These are phyloP conservation scores for Magnolia sinica DNA, from an alignment of 164 flowering plant genomes.

Conservation along the genomic window DNA sequence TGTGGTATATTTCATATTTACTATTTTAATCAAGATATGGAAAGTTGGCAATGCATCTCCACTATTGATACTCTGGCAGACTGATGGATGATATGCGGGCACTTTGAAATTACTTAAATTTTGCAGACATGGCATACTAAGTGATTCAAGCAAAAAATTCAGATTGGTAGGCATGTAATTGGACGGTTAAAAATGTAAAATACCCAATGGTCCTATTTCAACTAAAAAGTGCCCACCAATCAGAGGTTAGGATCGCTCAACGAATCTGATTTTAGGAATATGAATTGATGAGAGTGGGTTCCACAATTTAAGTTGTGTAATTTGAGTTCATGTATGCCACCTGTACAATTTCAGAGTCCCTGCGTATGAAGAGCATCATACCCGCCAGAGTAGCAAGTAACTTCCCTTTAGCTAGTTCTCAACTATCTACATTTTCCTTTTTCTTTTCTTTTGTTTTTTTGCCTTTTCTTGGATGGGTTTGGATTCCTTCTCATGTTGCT, in stretches of 20 bases:
- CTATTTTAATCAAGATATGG: neutral
- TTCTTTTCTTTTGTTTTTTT: neutral
- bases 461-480: neutral
- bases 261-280: neutral
- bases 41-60: too few relatives aligned
- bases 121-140: too few relatives aligned
- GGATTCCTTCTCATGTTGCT: neutral
- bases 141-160: too few relatives aligned
- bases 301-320: neutral
- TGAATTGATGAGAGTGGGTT: neutral
- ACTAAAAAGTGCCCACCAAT: too few relatives aligned
- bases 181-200: too few relatives aligned
- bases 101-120: too few relatives aligned
- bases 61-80: neutral
- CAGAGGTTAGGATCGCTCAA: too few relatives aligned
- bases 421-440: neutral
- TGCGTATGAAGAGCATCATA: neutral
- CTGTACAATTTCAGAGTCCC: neutral
- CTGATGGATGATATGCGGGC: neutral
- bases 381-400: neutral
- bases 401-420: neutral
- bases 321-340: neutral
- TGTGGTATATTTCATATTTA: neutral
- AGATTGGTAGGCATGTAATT: neutral
- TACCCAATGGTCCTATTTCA: neutral